Conservation (phyloP, 2,329 filamentous ascomycete species). For the Leptographium flavum region DNA sequence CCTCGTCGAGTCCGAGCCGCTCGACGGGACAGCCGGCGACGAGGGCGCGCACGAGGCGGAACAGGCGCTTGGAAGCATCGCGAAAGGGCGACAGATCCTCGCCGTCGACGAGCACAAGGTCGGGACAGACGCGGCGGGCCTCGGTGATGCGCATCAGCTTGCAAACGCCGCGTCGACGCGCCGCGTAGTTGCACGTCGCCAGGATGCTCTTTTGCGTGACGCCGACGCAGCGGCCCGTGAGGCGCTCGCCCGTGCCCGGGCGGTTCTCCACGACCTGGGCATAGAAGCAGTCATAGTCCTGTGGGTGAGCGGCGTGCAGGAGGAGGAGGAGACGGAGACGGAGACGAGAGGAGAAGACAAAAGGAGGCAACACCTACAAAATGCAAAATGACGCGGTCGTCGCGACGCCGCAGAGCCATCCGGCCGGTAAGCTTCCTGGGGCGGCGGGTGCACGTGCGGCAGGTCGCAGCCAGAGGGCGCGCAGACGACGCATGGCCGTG, state of each 20-base stretch:
- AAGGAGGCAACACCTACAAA: conserved; percentile 1
- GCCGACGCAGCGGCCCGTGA: conserved; percentile 63
- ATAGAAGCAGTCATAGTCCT: conserved; percentile 90
- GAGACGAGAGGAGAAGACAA: background rate
- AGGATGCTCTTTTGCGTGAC: conserved; percentile 89
- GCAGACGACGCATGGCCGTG: too few species aligned
- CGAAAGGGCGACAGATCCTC: conserved; percentile 79
- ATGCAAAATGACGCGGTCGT: background rate
- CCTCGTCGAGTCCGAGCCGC: conserved; percentile 80
- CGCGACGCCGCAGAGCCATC: background rate
- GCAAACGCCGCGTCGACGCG: conserved; percentile 49
- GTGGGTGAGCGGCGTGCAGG: conserved; percentile 60
- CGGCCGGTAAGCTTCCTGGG: too few species aligned
- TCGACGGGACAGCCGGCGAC: conserved; percentile 65
- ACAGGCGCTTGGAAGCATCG: conserved; percentile 71
- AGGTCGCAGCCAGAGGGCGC: too few species aligned
- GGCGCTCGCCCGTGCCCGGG: conserved; percentile 11
- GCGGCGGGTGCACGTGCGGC: too few species aligned
- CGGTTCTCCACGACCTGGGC: conserved; percentile 79
- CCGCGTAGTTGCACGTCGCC: conserved; percentile 89
- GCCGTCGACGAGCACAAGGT: conserved; percentile 72
- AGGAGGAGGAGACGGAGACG: conserved; percentile 13
- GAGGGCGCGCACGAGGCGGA: conserved; percentile 54
- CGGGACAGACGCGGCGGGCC: conserved; percentile 65
- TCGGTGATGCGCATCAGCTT: conserved; percentile 82